Percentiles rank a stretch among this genome's conserved stretches.
Evolutionary conservation across 75 land plant genomes (phyloP).

Genomic region (Pseudotsuga menziesii): DNA sequence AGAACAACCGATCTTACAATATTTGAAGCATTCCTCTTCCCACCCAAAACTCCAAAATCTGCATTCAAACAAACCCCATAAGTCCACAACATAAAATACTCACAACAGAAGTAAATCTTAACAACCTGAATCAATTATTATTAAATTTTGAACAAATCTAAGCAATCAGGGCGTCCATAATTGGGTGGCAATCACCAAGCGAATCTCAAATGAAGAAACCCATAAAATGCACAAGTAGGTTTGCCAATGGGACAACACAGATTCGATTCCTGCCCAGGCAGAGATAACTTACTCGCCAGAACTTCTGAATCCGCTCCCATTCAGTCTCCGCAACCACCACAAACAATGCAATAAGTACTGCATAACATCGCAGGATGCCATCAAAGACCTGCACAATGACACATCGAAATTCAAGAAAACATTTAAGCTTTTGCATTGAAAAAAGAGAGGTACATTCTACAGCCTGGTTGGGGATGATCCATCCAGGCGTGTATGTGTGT

Average conservation of each 20-base stretch:
- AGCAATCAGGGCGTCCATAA: not conserved
- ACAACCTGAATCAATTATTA: too few species aligned
- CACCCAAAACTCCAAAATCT: slow-evolving; percentile 91
- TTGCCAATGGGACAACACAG: not conserved
- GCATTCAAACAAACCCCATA: slow-evolving; percentile 10
- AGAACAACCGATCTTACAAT: slow-evolving; percentile 50
- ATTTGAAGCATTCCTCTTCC: slow-evolving; percentile 96
- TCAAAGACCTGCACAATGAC: slow-evolving; percentile 57
- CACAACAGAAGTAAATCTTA: not conserved
- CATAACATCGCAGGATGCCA: slow-evolving; percentile 92
- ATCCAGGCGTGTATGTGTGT: not conserved
- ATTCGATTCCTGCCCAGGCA: not conserved
- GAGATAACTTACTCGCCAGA: slow-evolving; percentile 46
- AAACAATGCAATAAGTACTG: slow-evolving; percentile 63
- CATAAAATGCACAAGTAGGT: not conserved
- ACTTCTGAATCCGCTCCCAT: slow-evolving; percentile 66
- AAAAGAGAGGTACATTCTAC: not conserved
- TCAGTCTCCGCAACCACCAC: slow-evolving; percentile 91
- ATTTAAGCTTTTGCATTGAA: not conserved
- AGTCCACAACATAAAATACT: not conserved
- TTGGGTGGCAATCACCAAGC: not conserved
- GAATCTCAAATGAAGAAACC: not conserved
- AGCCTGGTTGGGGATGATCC: not conserved
- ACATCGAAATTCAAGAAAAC: not conserved
- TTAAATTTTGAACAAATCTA: too few species aligned